Percentiles rank a stretch among this genome's conserved stretches.
These are phyloP conservation scores for Aspergillus aculeatus DNA, from an alignment of 2,329 filamentous ascomycete species.

Conservation along the genomic window DNA sequence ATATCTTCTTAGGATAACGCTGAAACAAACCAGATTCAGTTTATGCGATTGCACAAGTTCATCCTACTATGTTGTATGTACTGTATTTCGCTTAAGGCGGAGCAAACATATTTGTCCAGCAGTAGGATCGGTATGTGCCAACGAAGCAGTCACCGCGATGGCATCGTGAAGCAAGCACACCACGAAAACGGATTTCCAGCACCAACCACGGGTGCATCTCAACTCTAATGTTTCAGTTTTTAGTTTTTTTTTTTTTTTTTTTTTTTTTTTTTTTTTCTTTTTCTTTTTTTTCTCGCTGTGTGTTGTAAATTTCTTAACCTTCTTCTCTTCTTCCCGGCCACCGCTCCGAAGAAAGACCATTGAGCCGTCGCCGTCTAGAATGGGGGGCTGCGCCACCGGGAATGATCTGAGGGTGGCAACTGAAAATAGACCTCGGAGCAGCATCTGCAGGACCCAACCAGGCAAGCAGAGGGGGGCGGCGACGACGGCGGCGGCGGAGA, in stretches of 20 bases:
- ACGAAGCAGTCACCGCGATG: conserved; percentile 4
- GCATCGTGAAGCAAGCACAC: neutral
- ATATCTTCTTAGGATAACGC: neutral
- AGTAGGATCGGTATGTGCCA: neutral
- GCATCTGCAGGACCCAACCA: conserved; percentile 17
- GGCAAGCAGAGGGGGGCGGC: neutral
- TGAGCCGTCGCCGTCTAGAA: neutral
- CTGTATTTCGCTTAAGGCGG: conserved; percentile 4
- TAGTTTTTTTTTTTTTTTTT: neutral
- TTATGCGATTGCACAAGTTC: neutral
- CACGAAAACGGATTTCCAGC: conserved; percentile 10
- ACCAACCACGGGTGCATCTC: conserved; percentile 8
- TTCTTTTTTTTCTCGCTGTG: neutral
- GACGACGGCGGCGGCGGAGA: conserved; percentile 5
- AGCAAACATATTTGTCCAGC: neutral
- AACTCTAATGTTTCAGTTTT: conserved; percentile 9
- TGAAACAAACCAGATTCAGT: neutral
- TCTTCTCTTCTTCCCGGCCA: neutral
- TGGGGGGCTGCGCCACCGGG: conserved; percentile 19
- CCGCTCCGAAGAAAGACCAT: conserved; percentile 4
- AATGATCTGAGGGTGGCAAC: conserved; percentile 21
- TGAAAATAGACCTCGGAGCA: conserved; percentile 13
- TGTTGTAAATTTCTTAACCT: conserved; percentile 1
- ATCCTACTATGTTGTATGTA: no score
- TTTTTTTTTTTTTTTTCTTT: no score